phyloP scores from a whole-genome alignment of 306 rosid species.

The Elaeagnus macrophylla region DNA sequence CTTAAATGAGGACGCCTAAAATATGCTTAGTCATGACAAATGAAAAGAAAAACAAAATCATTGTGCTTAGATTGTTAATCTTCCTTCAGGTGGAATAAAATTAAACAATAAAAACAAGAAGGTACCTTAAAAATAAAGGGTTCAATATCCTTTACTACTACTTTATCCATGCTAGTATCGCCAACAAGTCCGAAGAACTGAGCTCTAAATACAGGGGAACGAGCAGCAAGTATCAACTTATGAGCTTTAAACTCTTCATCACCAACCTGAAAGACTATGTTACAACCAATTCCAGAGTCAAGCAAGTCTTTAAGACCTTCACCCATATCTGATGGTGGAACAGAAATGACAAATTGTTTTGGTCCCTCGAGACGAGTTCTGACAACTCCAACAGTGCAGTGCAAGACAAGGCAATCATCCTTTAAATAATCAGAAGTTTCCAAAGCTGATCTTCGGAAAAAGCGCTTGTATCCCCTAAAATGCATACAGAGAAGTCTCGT shows the following conservation, averaged over 20 bases:
- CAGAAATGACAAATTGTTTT: slow-evolving; percentile 39
- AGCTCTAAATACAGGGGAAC: slow-evolving; percentile 78
- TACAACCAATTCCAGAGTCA: slow-evolving; percentile 64
- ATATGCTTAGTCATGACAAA: no score
- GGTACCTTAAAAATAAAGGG: slow-evolving; percentile 86
- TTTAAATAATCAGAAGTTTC: slow-evolving; percentile 75
- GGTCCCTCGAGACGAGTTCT: slow-evolving; percentile 65
- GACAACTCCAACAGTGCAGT: slow-evolving; percentile 93
- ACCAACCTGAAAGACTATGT: slow-evolving; percentile 64
- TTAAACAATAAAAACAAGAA: slow-evolving; percentile 5
- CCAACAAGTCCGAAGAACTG: slow-evolving; percentile 75
- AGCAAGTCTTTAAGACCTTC: slow-evolving; percentile 57
- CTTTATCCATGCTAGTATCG: slow-evolving; percentile 49
- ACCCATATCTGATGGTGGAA: slow-evolving; percentile 61
- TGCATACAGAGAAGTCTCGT: not conserved
- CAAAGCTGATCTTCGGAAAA: slow-evolving; percentile 53
- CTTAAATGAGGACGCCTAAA: no score
- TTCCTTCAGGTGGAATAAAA: not conserved
- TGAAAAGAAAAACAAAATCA: slow-evolving; percentile 6
- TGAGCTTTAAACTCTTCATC: slow-evolving; percentile 71
- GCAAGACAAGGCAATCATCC: slow-evolving; percentile 81
- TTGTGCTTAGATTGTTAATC: no score
- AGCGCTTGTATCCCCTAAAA: slow-evolving; percentile 92
- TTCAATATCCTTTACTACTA: slow-evolving; percentile 64
- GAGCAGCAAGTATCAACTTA: slow-evolving; percentile 77